These are phyloP conservation scores for Tetrahymena malaccensis DNA, from an alignment of 73 alveolate genomes.

Conservation along the genomic window DNA sequence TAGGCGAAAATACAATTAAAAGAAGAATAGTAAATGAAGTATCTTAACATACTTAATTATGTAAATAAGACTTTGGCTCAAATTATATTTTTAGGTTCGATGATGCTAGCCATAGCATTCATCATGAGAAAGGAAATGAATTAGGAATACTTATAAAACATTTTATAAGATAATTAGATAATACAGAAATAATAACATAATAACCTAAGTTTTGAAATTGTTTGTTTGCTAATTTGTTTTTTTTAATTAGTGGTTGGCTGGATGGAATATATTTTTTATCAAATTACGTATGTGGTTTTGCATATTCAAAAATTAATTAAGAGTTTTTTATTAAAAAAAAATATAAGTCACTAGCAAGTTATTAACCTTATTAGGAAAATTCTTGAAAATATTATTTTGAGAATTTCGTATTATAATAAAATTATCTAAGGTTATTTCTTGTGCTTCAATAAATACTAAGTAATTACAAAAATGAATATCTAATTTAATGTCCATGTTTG, in stretches of 20 bases:
- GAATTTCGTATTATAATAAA: too few relatives aligned
- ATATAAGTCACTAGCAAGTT: too few relatives aligned
- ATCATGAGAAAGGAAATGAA: not conserved
- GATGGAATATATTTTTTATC: not conserved
- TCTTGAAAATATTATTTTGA: too few relatives aligned
- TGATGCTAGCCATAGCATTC: not conserved
- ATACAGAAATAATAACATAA: not conserved
- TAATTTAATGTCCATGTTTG: too few relatives aligned
- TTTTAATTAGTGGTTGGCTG: not conserved
- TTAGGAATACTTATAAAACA: not conserved
- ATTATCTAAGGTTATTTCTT: too few relatives aligned
- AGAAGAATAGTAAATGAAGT: not conserved
- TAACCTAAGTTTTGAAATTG: not conserved
- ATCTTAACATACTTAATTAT: not conserved
- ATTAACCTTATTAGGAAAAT: too few relatives aligned
- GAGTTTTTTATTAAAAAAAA: too few relatives aligned
- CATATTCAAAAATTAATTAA: too few relatives aligned
- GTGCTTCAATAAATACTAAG: too few relatives aligned
- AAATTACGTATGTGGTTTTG: too few relatives aligned
- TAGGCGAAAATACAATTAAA: not conserved
- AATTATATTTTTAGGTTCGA: not conserved
- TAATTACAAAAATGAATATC: too few relatives aligned
- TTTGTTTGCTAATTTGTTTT: not conserved
- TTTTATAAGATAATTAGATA: not conserved
- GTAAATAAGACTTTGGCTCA: not conserved